These are phyloP conservation scores for Aspergillus sclerotialis DNA, from an alignment of 2,329 filamentous ascomycete genomes.

Conservation along the genomic window DNA sequence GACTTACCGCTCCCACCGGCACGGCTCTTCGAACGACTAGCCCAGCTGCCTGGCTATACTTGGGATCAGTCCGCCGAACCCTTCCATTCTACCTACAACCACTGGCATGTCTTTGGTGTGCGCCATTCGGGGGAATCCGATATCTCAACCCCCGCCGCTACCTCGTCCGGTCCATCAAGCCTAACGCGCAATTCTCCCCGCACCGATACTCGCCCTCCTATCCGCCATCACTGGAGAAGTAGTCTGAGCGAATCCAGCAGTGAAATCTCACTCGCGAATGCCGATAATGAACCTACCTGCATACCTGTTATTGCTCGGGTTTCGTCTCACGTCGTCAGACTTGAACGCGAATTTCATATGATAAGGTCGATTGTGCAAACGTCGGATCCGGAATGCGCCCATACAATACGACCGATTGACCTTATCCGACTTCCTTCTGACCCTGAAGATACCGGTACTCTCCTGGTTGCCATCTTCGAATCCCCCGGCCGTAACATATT, in stretches of 20 bases:
- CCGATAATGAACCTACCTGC: slow-evolving; percentile 38
- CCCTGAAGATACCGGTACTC: slow-evolving; percentile 60
- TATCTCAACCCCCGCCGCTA: slow-evolving; percentile 41
- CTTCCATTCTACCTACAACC: slow-evolving; percentile 65
- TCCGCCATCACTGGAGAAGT: slow-evolving; percentile 41
- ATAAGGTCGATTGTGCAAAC: slow-evolving; percentile 64
- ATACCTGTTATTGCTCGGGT: slow-evolving; percentile 71
- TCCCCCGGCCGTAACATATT: slow-evolving; percentile 69
- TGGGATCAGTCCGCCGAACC: slow-evolving; percentile 60
- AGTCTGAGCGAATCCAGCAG: slow-evolving; percentile 47
- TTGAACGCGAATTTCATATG: slow-evolving; percentile 83
- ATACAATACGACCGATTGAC: slow-evolving; percentile 76
- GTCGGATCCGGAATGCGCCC: slow-evolving; percentile 64
- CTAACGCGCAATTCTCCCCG: slow-evolving; percentile 38
- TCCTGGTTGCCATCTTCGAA: slow-evolving; percentile 76
- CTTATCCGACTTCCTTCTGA: slow-evolving; percentile 64
- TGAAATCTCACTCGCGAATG: slow-evolving; percentile 33
- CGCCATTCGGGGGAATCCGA: slow-evolving; percentile 49
- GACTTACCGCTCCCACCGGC: slow-evolving; percentile 52
- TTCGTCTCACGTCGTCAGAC: slow-evolving; percentile 71
- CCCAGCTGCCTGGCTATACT: slow-evolving; percentile 65
- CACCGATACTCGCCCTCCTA: slow-evolving; percentile 31
- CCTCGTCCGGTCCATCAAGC: slow-evolving; percentile 37
- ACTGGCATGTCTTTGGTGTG: slow-evolving; percentile 68
- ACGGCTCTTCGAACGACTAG: slow-evolving; percentile 65